Evolutionary conservation across 345 rosid species (phyloP), one percentile per base, ranked within the genome.

Genomic region (Dipteronia sinensis): DNA sequence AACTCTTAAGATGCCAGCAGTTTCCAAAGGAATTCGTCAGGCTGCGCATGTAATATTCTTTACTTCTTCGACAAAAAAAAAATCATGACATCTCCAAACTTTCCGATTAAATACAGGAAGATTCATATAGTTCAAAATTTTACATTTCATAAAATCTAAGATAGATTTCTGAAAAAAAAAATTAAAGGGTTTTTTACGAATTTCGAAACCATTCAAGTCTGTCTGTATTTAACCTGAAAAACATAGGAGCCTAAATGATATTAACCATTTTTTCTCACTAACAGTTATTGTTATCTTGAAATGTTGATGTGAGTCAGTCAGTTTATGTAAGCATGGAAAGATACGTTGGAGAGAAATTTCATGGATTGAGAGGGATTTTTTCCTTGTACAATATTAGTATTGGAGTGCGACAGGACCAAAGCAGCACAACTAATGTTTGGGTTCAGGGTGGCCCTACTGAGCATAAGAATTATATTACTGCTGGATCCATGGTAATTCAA

Each of bases 401-500:
- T 42, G 46, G 7, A 42, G 6, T 40, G 4, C 2, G 1, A 9
- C 10, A 23, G 3, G 19, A 65, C 7, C 31, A 67, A 20, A 3
- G 6, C 19, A 40, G 12, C 7, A 10, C 15, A n/a, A 1, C 71
- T 42, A 19, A 12, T 11, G 9, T 67, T 9, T 67, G 71, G 71
- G n/a, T 67, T 67, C 4, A 42, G 19, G 22, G 6, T 67, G 71
- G 55, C 23, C 71, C 13, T 1, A 2, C 3, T 56, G 62, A 56
- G 6, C 62, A 19, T 17, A 11, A 0, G 22, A 56, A 56, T 67
- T 40, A 42, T 44, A n/a, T 67, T 5, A 9, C 11, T 42, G 55
- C 47, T 44, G 71, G 71, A 40, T 67, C 29, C 29, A 67, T 19
- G 23, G 71, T 67, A 67, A 67, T 19, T 31, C 8, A 40, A n/a